Percentiles rank a stretch among this genome's conserved stretches.
These are phyloP conservation scores for Stipa capillata DNA, from an alignment of 176 grass and related monocot species.

Conservation along the genomic window DNA sequence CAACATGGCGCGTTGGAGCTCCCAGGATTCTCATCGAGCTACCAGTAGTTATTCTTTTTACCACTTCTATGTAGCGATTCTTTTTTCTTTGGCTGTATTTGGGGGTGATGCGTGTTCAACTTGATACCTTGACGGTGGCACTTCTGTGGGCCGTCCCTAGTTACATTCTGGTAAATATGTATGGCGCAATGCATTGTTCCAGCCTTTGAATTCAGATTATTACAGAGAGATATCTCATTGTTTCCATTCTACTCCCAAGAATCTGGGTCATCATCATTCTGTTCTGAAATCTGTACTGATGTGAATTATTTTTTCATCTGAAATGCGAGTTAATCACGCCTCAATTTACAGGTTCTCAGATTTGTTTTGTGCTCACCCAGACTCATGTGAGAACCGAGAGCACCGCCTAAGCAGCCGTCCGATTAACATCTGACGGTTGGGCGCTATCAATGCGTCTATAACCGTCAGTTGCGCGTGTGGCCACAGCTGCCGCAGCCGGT, in stretches of 20 bases:
- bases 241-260: background rate
- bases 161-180: constrained; percentile 51
- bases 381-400: too few relatives aligned
- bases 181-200: constrained; percentile 1
- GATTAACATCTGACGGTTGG: background rate
- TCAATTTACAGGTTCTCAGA: background rate
- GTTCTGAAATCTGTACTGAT: background rate
- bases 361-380: background rate
- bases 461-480: background rate
- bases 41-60: constrained; percentile 27
- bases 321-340: background rate
- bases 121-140: constrained; percentile 16
- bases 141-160: constrained; percentile 4
- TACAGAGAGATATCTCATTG: background rate
- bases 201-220: background rate
- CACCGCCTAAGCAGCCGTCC: background rate
- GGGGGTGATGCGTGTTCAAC: constrained; percentile 24
- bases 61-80: constrained; percentile 35
- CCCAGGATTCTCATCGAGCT: background rate
- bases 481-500: background rate
- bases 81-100: constrained; percentile 20
- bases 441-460: background rate
- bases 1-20: background rate
- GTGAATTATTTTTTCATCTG: background rate
- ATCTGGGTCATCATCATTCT: background rate